Evolutionary conservation across 805 yeast species (phyloP).

Genomic region (Komagataella populi): DNA sequence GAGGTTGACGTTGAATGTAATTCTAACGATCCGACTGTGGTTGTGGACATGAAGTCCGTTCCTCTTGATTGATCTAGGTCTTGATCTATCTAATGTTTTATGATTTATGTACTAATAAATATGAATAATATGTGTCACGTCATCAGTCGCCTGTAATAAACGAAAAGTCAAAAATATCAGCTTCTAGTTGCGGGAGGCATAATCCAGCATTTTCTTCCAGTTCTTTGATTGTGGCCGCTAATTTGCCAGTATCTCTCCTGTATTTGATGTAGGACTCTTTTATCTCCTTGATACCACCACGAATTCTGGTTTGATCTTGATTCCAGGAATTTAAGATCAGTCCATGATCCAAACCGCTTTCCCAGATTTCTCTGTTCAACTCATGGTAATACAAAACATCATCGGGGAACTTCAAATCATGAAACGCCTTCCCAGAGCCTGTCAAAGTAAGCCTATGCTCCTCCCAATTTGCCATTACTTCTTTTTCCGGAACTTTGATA

Average conservation of each 20-base stretch:
- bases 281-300: constrained; percentile 27
- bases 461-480: constrained; percentile 33
- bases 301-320: constrained; percentile 25
- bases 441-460: constrained; percentile 19
- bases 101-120: not conserved
- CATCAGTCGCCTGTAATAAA: not conserved
- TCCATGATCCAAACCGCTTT: constrained; percentile 24
- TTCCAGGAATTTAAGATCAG: constrained; percentile 41
- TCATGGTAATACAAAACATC: constrained; percentile 40
- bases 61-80: constrained; percentile 16
- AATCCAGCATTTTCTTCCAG: constrained; percentile 22
- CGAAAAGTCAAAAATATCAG: not conserved
- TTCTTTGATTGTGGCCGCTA: constrained; percentile 24
- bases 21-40: constrained; percentile 52
- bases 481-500: constrained; percentile 30
- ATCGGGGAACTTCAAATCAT: constrained; percentile 36
- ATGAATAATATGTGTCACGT: not conserved
- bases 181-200: constrained; percentile 15
- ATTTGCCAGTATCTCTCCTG: constrained; percentile 21
- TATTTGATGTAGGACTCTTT: constrained; percentile 31
- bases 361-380: constrained; percentile 20
- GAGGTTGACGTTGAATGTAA: constrained; percentile 50
- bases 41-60: constrained; percentile 46
- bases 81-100: not conserved
- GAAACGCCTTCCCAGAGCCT: constrained; percentile 32